A percentile compares a stretch with the other conserved stretches of the same genome.
Conservation (phyloP, 345 rosid genomes). For the Erucastrum elatum region DNA sequence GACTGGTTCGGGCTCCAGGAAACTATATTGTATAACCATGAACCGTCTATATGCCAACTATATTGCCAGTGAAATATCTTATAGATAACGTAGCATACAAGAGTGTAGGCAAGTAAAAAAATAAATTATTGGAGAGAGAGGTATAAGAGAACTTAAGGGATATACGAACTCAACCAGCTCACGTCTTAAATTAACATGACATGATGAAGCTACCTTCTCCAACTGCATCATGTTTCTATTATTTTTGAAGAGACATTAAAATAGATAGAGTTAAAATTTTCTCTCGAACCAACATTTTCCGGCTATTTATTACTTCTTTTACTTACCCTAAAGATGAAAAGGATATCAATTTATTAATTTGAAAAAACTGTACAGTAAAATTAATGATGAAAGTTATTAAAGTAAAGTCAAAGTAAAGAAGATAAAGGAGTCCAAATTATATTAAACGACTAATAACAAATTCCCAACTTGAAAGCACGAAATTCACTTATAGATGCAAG, state of each 20-base stretch:
- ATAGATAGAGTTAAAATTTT: neutral
- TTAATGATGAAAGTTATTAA: neutral
- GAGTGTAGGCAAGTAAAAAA: neutral
- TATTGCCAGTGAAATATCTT: neutral
- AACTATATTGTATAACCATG: slow-evolving; percentile 4
- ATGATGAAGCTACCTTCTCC: slow-evolving; percentile 27
- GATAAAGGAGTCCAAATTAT: neutral
- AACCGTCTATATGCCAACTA: neutral
- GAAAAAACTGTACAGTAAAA: neutral
- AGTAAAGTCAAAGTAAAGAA: neutral
- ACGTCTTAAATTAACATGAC: slow-evolving; percentile 24
- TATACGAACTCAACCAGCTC: slow-evolving; percentile 41
- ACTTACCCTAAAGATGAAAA: neutral
- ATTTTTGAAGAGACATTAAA: neutral
- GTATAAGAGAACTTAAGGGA: slow-evolving; percentile 30
- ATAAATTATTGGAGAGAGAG: slow-evolving; percentile 27
- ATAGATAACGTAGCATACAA: neutral
- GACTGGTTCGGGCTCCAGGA: neutral
- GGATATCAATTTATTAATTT: neutral
- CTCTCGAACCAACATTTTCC: neutral
- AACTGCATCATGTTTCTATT: slow-evolving; percentile 24
- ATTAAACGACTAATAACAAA: neutral
- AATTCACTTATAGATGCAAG: neutral
- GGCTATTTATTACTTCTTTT: neutral
- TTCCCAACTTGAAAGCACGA: neutral